phyloP scores from a whole-genome alignment of 2,329 filamentous ascomycete species.

The Zelopaecilomyces penicillatus region DNA sequence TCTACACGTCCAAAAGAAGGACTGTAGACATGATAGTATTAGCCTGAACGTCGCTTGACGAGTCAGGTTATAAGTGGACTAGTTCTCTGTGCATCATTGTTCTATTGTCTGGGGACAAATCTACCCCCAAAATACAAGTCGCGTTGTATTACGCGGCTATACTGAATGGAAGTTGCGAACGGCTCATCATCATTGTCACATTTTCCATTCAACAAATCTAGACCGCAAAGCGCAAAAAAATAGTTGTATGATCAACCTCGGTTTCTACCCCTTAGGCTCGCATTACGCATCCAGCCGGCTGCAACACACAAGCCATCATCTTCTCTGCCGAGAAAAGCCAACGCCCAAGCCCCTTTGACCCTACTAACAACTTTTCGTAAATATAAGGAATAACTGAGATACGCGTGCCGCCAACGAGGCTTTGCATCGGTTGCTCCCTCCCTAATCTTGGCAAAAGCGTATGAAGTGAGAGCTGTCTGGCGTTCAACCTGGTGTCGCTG shows the following conservation, averaged over 20 bases:
- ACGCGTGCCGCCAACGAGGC: slow-evolving; percentile 37
- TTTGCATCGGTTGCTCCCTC: slow-evolving; percentile 36
- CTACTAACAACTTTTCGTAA: slow-evolving; percentile 50
- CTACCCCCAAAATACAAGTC: no score
- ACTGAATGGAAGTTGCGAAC: no score
- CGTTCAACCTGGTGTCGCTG: slow-evolving; percentile 23
- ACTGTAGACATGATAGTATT: no score
- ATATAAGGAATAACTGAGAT: slow-evolving; percentile 45
- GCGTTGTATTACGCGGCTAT: no score
- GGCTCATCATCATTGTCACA: slow-evolving; percentile 10
- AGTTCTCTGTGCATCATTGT: no score
- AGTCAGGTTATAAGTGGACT: no score
- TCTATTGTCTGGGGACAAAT: no score
- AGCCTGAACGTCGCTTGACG: no score
- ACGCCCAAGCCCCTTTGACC: slow-evolving; percentile 42
- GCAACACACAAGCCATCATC: slow-evolving; percentile 41
- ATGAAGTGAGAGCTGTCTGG: slow-evolving; percentile 23
- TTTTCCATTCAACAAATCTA: slow-evolving; percentile 25
- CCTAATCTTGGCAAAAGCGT: slow-evolving; percentile 33
- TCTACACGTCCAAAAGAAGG: no score
- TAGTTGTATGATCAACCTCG: slow-evolving; percentile 51
- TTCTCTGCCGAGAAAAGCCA: slow-evolving; percentile 38
- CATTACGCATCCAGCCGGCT: slow-evolving; percentile 37
- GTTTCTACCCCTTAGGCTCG: slow-evolving; percentile 42
- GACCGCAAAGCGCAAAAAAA: slow-evolving; percentile 35